Evolutionary conservation across 2,329 filamentous ascomycete genomes (phyloP), one percentile per base, ranked within the genome.

Genomic region (Cladosporium sp.): DNA sequence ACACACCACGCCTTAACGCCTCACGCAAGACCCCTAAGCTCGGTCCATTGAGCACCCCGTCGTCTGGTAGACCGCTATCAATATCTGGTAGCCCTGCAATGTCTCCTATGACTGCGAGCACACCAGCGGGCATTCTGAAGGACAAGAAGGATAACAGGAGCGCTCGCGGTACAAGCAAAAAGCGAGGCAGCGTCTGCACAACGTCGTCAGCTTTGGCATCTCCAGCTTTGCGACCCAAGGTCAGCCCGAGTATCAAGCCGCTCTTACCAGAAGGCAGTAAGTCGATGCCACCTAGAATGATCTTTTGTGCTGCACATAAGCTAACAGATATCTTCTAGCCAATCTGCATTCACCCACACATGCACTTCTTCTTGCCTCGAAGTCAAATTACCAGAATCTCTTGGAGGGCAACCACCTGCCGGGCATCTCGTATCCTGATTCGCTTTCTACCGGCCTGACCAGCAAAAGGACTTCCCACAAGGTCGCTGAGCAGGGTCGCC

Each of bases 301-400:
- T 47, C n/a, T n/a, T 15, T 12, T 1, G 9, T 15, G 17, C 2
- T 30, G 15, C 7, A 22, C 17, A 49, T 34, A n/a, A 52, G 17
- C 63, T 69, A 38, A 68, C 61, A 28, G 40, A 12, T 58, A 28
- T n/a, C n/a, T 52, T 65, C 63, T 66, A 75, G 75, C 75, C 15
- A 56, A 28, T 37, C 71, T 83, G 15, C 77, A 82, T 19, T 80
- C 82, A 37, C 82, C 86, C 54, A 80, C 81, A 3, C 85, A 85
- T 59, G 84, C 86, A n/a, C 82, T 91, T 28, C 82, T 97, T 45
- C 82, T 99, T 28, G 90, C 92, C 37, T 91, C 90, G 15, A 97
- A 97, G 73, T 97, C 93, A 1, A 99, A 99, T 70, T 99, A 99
- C 69, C 93, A 97, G 69, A 96, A 97, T 67, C 94, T 99, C 38